These are phyloP conservation scores for Ophiosphaerella herpotricha DNA, from an alignment of 2,329 filamentous ascomycete genomes.

Conservation along the genomic window DNA sequence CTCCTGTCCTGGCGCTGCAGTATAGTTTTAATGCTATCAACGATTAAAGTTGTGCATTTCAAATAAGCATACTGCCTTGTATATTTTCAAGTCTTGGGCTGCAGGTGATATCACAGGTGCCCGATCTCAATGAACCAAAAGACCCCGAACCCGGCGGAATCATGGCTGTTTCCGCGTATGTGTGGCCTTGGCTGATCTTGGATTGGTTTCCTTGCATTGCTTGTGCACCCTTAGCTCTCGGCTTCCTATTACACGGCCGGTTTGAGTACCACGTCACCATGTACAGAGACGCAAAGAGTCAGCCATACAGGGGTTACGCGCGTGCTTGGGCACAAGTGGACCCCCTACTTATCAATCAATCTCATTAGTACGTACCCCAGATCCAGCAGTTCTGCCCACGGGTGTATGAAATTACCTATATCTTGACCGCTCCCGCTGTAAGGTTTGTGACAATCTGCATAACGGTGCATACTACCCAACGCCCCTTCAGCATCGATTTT, in stretches of 20 bases:
- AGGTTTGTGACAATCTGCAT: slow-evolving; percentile 6
- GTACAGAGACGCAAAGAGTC: slow-evolving; percentile 13
- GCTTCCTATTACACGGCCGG: slow-evolving; percentile 35
- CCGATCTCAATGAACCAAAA: slow-evolving; percentile 26
- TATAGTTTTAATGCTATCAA: slow-evolving; percentile 17
- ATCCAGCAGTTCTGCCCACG: slow-evolving; percentile 17
- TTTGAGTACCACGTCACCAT: slow-evolving; percentile 45
- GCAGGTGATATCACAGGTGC: slow-evolving; percentile 26
- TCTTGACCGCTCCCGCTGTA: slow-evolving; percentile 11
- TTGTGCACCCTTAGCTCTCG: slow-evolving; percentile 37
- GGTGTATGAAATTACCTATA: slow-evolving; percentile 26
- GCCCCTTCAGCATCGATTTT: slow-evolving; percentile 21
- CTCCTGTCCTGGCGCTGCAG: slow-evolving; percentile 12
- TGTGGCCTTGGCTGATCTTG: slow-evolving; percentile 42
- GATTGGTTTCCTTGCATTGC: slow-evolving; percentile 43
- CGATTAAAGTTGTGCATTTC: slow-evolving; percentile 17
- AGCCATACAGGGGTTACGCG: slow-evolving; percentile 32
- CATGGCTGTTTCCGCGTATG: slow-evolving; percentile 27
- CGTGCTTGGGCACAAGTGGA: slow-evolving; percentile 34
- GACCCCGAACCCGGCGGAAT: slow-evolving; percentile 35
- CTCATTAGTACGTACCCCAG: slow-evolving; percentile 20
- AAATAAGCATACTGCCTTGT: slow-evolving; percentile 20
- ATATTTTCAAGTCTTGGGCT: slow-evolving; percentile 24
- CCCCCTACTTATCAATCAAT: slow-evolving; percentile 22
- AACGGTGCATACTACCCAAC: slow-evolving; percentile 19